phyloP scores from a whole-genome alignment of 2,329 filamentous ascomycete genomes.

The Colletotrichum graminicola region DNA sequence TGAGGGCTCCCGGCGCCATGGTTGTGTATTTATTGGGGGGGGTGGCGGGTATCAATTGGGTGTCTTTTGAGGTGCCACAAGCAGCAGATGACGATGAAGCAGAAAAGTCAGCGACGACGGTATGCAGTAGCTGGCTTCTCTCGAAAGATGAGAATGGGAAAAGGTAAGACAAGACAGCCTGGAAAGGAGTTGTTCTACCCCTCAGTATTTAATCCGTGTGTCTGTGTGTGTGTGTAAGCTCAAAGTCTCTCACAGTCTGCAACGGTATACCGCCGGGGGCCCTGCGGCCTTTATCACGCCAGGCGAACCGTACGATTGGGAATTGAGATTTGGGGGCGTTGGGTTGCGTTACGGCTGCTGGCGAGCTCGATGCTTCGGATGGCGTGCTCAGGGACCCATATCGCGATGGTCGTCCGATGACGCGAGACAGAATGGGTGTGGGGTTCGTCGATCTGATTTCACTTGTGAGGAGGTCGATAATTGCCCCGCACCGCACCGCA shows the following conservation, averaged over 20 bases:
- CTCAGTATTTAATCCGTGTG: conserved; percentile 9
- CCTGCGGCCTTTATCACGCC: conserved; percentile 26
- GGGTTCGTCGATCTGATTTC: conserved; percentile 11
- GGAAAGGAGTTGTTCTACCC: conserved; percentile 20
- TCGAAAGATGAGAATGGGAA: conserved; percentile 1
- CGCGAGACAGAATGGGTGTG: conserved; percentile 33
- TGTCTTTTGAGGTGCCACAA: not conserved
- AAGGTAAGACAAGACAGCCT: not conserved
- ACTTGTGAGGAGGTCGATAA: conserved; percentile 14
- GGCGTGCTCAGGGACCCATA: conserved; percentile 42
- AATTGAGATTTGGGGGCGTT: conserved; percentile 2
- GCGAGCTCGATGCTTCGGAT: conserved; percentile 38
- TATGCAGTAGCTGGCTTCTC: too few relatives aligned
- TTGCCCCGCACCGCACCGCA: conserved; percentile 17
- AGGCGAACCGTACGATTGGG: conserved; percentile 9
- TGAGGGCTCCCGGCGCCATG: conserved; percentile 44
- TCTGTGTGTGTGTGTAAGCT: not conserved
- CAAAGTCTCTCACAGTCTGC: conserved; percentile 10
- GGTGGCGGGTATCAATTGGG: conserved; percentile 22
- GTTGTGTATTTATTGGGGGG: not conserved
- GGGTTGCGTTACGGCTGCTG: conserved; percentile 1
- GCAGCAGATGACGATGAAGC: not conserved
- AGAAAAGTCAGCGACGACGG: not conserved
- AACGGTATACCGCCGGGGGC: conserved; percentile 10
- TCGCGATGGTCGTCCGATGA: conserved; percentile 41